These are phyloP conservation scores for Penicillium subrubescens DNA, from an alignment of 495 filamentous ascomycete species.

Conservation along the genomic window DNA sequence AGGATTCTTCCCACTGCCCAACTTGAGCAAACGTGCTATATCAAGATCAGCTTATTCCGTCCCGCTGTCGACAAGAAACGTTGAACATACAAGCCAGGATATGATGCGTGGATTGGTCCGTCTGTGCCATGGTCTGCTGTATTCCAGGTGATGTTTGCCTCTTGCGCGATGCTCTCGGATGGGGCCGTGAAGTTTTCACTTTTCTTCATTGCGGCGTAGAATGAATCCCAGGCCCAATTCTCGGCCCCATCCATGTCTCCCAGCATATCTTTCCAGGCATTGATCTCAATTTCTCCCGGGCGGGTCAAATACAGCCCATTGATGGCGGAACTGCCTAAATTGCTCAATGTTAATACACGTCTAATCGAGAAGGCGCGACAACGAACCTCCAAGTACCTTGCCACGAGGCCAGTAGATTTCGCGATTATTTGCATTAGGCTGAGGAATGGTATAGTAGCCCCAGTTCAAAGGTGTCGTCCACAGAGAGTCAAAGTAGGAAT, in stretches of 20 bases:
- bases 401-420: constrained; percentile 38
- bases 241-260: constrained; percentile 37
- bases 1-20: constrained; percentile 29
- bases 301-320: constrained; percentile 39
- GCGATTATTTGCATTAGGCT: constrained; percentile 36
- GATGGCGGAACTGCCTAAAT: constrained; percentile 39
- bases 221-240: constrained; percentile 37
- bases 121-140: constrained; percentile 33
- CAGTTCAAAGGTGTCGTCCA: constrained; percentile 44
- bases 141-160: constrained; percentile 45
- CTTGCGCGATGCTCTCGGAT: constrained; percentile 32
- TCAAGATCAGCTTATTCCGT: constrained; percentile 7
- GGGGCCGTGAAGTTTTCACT: constrained; percentile 47
- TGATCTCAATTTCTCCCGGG: constrained; percentile 35
- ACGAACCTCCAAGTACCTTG: constrained; percentile 42
- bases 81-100: constrained; percentile 43
- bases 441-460: constrained; percentile 36
- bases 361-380: background rate
- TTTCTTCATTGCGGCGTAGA: constrained; percentile 39
- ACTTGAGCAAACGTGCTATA: constrained; percentile 35
- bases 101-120: constrained; percentile 53
- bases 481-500: constrained; percentile 36
- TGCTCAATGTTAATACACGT: background rate
- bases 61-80: background rate
- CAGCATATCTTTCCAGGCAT: constrained; percentile 37